These are phyloP conservation scores for Linnemannia exigua DNA, from an alignment of 192 early-diverging fungal genomes.

Conservation along the genomic window DNA sequence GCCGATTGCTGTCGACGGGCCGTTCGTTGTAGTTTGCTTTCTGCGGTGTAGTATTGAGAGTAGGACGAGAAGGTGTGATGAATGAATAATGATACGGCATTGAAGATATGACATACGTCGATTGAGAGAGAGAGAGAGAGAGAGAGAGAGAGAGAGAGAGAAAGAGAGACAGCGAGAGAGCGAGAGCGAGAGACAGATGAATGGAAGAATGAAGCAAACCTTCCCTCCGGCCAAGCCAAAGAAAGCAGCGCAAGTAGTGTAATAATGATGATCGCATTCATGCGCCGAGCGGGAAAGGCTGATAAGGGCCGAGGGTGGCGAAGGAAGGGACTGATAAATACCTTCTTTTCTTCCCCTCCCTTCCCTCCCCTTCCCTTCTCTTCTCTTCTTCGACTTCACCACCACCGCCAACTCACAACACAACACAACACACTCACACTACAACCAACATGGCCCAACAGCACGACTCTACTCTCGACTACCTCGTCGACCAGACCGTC, in stretches of 20 bases:
- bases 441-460: constrained; percentile 36
- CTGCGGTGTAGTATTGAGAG: background rate
- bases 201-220: no score
- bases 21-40: background rate
- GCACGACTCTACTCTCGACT: constrained; percentile 17
- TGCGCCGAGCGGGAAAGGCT: background rate
- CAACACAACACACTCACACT: background rate
- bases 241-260: background rate
- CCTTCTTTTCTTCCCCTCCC: background rate
- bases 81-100: background rate
- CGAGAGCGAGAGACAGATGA: no score
- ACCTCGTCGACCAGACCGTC: constrained; percentile 19
- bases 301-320: background rate
- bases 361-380: no score
- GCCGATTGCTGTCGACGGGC: background rate
- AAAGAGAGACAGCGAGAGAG: no score
- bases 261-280: constrained; percentile 1
- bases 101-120: no score
- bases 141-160: background rate
- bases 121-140: background rate
- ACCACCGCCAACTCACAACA: background rate
- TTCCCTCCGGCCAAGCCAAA: no score
- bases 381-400: background rate
- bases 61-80: background rate
- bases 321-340: background rate